These are phyloP conservation scores for Ciborinia camelliae DNA, from an alignment of 2,329 filamentous ascomycete species.

Conservation along the genomic window DNA sequence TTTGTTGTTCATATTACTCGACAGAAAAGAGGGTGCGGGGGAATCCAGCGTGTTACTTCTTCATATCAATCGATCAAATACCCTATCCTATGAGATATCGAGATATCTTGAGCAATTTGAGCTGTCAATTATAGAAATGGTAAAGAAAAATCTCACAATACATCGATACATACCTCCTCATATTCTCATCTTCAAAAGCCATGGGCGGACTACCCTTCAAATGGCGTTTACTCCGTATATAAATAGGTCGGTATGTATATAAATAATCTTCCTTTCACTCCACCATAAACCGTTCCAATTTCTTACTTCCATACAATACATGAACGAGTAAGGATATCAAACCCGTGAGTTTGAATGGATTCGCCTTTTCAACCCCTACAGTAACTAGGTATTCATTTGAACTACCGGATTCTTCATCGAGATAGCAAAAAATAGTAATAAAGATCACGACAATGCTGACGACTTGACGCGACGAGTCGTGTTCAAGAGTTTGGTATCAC, in stretches of 20 bases:
- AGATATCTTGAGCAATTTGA: background rate
- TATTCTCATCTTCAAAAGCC: background rate
- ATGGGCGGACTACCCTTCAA: no score
- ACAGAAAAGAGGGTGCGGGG: background rate
- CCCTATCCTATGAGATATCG: background rate
- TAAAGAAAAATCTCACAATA: background rate
- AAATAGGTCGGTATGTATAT: no score
- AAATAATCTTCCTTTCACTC: background rate
- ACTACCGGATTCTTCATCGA: background rate
- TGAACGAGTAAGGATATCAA: background rate
- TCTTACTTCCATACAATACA: background rate
- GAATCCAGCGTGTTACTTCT: background rate
- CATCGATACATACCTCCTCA: background rate
- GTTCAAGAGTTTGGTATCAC: background rate
- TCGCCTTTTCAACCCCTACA: background rate
- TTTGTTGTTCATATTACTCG: background rate
- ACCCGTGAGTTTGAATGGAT: background rate
- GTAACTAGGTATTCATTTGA: background rate
- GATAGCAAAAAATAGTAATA: no score
- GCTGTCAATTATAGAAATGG: background rate
- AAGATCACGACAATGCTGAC: constrained; percentile 4
- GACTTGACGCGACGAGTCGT: background rate
- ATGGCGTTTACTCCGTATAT: no score
- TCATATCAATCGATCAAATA: background rate
- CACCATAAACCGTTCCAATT: background rate